Evolutionary conservation across 2,329 filamentous ascomycete species (phyloP), one percentile per base, ranked within the genome.

Genomic region (Hymenoscyphus occultus): DNA sequence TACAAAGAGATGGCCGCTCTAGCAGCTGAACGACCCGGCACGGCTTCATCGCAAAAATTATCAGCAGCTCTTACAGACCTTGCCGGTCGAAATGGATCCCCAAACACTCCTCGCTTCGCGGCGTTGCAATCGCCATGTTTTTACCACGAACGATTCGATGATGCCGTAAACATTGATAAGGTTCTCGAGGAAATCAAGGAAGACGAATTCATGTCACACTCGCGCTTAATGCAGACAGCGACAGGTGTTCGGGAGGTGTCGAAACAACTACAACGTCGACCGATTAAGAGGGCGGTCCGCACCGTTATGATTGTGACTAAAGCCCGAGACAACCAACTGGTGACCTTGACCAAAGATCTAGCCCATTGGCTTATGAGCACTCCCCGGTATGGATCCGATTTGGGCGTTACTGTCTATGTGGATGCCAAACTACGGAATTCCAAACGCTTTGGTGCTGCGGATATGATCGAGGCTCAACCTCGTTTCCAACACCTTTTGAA

Each of bases 291-390:
- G 70, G 93, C 93, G 12, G 93, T 99, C 58, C 88, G 87, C 74
- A 97, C 92, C 76, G 86, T 99, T 74, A 98, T 99, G 95, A 97
- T 99, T 74, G 92, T 99, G 69, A 99, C 95, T 67, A 99, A 98
- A 79, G 95, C 95, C 28, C 88, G 95, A 68, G 95, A 99, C 79
- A 98, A 99, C 75, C 88, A 92, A 71, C 84, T 99, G 16, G 94
- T 99, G 40, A 86, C 90, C 71, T 82, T 97, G 71, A 99, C 95
- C 1, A 86, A 91, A 65, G 93, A 99, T 76, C 81, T 99, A 65
- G 83, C 94, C 12, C 86, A 89, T 71, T 99, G 94, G 92, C 83
- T 99, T 40, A 84, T 99, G 66, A 86, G 85, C 67, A 97, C 93
- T 2, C 93, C 95, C 13, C 87, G 95, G 59, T 97, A 99, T 76